These are phyloP conservation scores for Oryza glaberrima DNA, from an alignment of 176 grass and related monocot genomes.

Conservation along the genomic window DNA sequence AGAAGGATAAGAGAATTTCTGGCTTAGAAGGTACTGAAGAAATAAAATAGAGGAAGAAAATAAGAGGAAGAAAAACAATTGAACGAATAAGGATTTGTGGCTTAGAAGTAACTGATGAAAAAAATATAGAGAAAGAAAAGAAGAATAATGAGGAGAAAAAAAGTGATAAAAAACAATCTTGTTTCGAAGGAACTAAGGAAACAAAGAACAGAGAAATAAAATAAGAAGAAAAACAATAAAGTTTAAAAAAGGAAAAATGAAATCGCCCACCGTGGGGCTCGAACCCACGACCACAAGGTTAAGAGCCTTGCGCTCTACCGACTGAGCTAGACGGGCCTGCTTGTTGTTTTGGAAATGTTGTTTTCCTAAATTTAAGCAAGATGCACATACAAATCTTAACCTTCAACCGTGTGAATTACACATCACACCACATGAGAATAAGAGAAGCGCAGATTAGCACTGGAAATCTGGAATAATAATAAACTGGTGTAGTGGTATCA, in stretches of 20 bases:
- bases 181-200: no score
- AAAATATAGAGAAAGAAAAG: background rate
- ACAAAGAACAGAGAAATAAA: no score
- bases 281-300: slow-evolving; percentile 69
- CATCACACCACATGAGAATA: background rate
- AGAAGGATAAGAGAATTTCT: background rate
- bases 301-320: slow-evolving; percentile 20
- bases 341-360: background rate
- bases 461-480: background rate
- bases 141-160: no score
- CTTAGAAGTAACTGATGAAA: background rate
- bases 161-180: no score
- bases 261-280: slow-evolving; percentile 63
- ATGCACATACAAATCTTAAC: no score
- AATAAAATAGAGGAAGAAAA: background rate
- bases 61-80: no score
- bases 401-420: background rate
- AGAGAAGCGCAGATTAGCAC: background rate
- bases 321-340: slow-evolving; percentile 4
- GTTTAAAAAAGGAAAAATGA: no score
- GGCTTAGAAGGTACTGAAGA: no score
- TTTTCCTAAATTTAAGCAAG: background rate
- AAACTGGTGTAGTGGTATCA: background rate
- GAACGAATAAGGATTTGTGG: background rate
- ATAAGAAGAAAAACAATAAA: no score